Evolutionary conservation across 1,139 yeast species (phyloP).

Genomic region (Pichia sp.): DNA sequence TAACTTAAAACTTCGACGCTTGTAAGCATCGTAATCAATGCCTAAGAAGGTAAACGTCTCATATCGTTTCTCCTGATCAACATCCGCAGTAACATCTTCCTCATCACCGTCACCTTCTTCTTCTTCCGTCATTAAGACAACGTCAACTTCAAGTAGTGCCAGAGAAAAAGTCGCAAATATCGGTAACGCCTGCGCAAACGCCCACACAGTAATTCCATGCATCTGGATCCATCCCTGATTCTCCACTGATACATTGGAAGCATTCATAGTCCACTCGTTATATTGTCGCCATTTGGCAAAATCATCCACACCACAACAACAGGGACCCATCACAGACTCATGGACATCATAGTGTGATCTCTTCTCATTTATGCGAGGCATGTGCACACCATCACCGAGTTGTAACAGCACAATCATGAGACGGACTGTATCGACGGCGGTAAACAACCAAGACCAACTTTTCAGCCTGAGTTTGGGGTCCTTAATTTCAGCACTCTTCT

Average conservation of each 20-base stretch:
- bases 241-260: conserved; percentile 19
- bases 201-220: conserved; percentile 24
- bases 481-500: conserved; percentile 3
- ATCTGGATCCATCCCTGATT: conserved; percentile 38
- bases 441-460: conserved; percentile 17
- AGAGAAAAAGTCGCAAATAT: conserved; percentile 29
- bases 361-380: conserved; percentile 14
- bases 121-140: conserved; percentile 13
- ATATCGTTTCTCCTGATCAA: too few relatives aligned
- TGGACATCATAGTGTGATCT: conserved; percentile 11
- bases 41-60: too few relatives aligned
- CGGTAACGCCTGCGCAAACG: conserved; percentile 25
- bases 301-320: conserved; percentile 14
- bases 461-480: conserved; percentile 5
- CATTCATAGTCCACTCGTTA: conserved; percentile 15
- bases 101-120: background rate
- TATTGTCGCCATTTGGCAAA: conserved; percentile 15
- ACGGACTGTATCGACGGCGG: conserved; percentile 12
- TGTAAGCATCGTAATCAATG: too few relatives aligned
- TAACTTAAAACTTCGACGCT: conserved; percentile 4
- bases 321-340: conserved; percentile 20
- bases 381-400: conserved; percentile 28
- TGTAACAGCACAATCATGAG: conserved; percentile 24
- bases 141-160: conserved; percentile 24
- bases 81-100: background rate